phyloP scores from a whole-genome alignment of 148 eudicot genomes.

The Amaranthus palmeri region DNA sequence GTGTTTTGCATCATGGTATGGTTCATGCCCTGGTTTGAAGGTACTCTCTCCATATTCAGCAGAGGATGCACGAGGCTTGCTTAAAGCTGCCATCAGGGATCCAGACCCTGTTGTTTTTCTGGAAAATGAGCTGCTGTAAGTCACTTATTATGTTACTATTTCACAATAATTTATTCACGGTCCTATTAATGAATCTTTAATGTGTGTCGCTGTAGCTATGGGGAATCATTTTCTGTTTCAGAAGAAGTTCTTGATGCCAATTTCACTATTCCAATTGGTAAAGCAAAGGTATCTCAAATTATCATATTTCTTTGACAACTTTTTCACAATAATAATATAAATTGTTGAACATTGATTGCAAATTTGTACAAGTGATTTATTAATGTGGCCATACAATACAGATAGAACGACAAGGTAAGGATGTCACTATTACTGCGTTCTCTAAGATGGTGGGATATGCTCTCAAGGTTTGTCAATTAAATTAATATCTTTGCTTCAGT shows the following conservation, averaged over 20 bases:
- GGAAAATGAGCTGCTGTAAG: slow-evolving; percentile 93
- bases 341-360: background rate
- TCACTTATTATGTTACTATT: background rate
- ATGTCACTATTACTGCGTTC: slow-evolving; percentile 74
- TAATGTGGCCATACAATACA: slow-evolving; percentile 21
- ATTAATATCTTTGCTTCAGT: background rate
- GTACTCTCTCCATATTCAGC: slow-evolving; percentile 82
- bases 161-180: background rate
- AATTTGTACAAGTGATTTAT: background rate
- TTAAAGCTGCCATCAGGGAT: slow-evolving; percentile 98
- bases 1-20: slow-evolving; percentile 97
- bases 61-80: slow-evolving; percentile 92
- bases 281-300: slow-evolving; percentile 67
- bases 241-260: slow-evolving; percentile 85
- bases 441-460: slow-evolving; percentile 94
- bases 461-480: slow-evolving; percentile 53
- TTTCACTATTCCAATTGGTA: slow-evolving; percentile 84
- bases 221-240: slow-evolving; percentile 88
- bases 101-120: slow-evolving; percentile 98
- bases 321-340: background rate
- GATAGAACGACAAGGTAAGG: slow-evolving; percentile 76
- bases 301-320: no score
- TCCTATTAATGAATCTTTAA: slow-evolving; percentile 4
- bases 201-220: slow-evolving; percentile 49
- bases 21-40: slow-evolving; percentile 85